A percentile compares a stretch with the other conserved stretches of the same genome.
Evolutionary conservation across 441 rosid species (phyloP).

Genomic region (Euphorbia celastroides): DNA sequence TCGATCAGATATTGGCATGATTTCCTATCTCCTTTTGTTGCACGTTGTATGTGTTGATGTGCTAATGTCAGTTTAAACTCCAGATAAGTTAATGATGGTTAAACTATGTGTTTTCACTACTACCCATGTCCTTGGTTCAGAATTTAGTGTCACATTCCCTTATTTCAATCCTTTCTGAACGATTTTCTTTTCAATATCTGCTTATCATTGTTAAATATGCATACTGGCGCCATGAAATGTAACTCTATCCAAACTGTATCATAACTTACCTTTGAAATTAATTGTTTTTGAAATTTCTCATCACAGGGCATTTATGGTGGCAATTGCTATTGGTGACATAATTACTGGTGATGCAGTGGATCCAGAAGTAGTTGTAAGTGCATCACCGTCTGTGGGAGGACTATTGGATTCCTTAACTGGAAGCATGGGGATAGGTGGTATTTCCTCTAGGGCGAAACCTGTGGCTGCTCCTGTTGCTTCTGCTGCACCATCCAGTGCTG

Average conservation of each 20-base stretch:
- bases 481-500: slow-evolving; percentile 45
- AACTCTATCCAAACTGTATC: not conserved
- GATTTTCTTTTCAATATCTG: not conserved
- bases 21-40: not conserved
- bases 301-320: slow-evolving; percentile 83
- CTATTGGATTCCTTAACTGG: slow-evolving; percentile 92
- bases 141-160: not conserved
- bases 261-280: not conserved
- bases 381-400: slow-evolving; percentile 87
- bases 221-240: not conserved
- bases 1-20: not conserved
- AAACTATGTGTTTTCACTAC: not conserved
- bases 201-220: not conserved
- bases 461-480: slow-evolving; percentile 73
- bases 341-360: slow-evolving; percentile 70
- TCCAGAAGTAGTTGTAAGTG: slow-evolving; percentile 76
- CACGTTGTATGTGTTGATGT: not conserved
- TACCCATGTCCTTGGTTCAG: not conserved
- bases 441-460: slow-evolving; percentile 84
- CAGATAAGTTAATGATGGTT: not conserved
- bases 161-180: not conserved
- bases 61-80: not conserved
- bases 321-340: slow-evolving; percentile 76
- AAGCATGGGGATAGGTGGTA: slow-evolving; percentile 76
- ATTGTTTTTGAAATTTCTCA: slow-evolving; percentile 2